Percentiles rank a stretch among this genome's conserved stretches.
These are phyloP conservation scores for Clitopilus hobsonii DNA, from an alignment of 768 basidiomycete species.

Conservation along the genomic window DNA sequence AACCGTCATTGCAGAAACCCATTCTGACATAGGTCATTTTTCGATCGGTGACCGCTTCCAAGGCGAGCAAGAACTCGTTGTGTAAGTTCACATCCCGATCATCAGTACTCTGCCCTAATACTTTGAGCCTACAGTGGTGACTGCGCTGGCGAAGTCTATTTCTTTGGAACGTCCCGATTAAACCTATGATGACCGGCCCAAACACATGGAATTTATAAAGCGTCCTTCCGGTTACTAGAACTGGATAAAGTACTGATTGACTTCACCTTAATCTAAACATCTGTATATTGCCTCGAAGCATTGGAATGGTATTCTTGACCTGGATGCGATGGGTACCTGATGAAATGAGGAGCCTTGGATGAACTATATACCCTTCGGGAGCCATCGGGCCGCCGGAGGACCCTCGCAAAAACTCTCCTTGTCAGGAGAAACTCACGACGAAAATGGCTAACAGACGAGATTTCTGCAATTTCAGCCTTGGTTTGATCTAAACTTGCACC, in stretches of 20 bases:
- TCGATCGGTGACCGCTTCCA: slow-evolving; percentile 49
- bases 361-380: background rate
- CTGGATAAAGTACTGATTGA: no score
- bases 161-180: slow-evolving; percentile 26
- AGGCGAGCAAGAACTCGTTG: slow-evolving; percentile 52
- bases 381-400: background rate
- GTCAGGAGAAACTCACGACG: background rate
- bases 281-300: no score
- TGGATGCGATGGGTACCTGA: no score
- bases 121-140: slow-evolving; percentile 35
- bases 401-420: background rate
- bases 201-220: background rate
- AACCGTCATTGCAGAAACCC: slow-evolving; percentile 42
- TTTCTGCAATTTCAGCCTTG: background rate
- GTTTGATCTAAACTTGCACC: background rate
- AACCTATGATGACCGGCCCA: background rate
- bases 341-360: background rate
- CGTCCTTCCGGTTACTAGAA: background rate
- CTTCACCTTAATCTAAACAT: no score
- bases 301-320: background rate
- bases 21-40: slow-evolving; percentile 57
- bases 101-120: background rate
- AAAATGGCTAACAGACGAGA: background rate
- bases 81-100: slow-evolving; percentile 38
- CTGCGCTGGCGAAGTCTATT: slow-evolving; percentile 41